These are phyloP conservation scores for Fallopia convolvulus DNA, from an alignment of 148 eudicot genomes.

Conservation along the genomic window DNA sequence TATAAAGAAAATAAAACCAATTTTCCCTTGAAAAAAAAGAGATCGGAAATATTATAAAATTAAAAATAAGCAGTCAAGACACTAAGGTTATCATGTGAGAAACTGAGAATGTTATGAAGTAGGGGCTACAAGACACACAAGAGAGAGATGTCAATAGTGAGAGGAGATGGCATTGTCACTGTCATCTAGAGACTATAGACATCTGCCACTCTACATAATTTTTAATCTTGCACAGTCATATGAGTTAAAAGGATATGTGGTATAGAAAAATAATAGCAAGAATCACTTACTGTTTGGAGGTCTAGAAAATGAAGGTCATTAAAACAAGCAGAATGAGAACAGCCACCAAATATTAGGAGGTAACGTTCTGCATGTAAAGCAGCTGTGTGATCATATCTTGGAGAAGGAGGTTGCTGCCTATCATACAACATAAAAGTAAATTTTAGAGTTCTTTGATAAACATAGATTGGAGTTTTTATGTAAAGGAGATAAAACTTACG, in stretches of 20 bases:
- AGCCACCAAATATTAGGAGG: conserved; percentile 86
- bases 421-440: conserved; percentile 30
- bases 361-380: conserved; percentile 72
- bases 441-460: not conserved
- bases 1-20: not conserved
- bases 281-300: conserved; percentile 69
- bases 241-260: not conserved
- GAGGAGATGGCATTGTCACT: not conserved
- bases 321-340: conserved; percentile 88
- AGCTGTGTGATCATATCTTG: conserved; percentile 94
- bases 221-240: not conserved
- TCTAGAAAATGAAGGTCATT: conserved; percentile 81
- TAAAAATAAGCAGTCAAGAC: not conserved
- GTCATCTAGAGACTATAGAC: conserved; percentile 1
- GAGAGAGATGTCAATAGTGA: not conserved
- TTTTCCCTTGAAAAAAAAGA: not conserved
- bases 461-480: not conserved
- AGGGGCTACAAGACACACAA: not conserved
- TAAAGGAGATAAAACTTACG: conserved; percentile 36
- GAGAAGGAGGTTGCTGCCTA: conserved; percentile 90
- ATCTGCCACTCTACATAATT: not conserved
- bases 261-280: not conserved
- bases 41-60: not conserved
- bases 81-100: not conserved
- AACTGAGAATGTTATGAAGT: not conserved